Percentiles rank a stretch among this genome's conserved stretches.
Evolutionary conservation across 2,329 filamentous ascomycete genomes (phyloP).

Genomic region (Pyricularia sp.): DNA sequence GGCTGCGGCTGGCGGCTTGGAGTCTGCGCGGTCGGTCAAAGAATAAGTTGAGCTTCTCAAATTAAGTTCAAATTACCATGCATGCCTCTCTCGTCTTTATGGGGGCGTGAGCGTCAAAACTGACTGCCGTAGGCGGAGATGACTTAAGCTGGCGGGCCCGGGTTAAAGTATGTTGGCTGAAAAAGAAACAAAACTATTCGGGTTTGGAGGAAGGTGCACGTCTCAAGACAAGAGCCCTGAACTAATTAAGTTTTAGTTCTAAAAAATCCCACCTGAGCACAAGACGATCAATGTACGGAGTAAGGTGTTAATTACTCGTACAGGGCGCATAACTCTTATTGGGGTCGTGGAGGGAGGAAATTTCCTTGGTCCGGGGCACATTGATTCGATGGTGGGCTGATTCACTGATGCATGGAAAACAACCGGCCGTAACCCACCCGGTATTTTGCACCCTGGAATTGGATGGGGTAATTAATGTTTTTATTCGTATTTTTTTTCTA

Average conservation of each 20-base stretch:
- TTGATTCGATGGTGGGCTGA: not conserved
- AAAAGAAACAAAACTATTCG: not conserved
- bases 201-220: not conserved
- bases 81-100: not conserved
- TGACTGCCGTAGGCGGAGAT: not conserved
- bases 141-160: not conserved
- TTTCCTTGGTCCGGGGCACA: not conserved
- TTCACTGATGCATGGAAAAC: not conserved
- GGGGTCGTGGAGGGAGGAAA: not conserved
- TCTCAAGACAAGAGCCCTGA: not conserved
- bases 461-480: not conserved
- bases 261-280: not conserved
- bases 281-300: not conserved
- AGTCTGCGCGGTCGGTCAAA: not conserved
- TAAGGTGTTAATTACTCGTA: not conserved
- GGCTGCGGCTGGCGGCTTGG: not conserved
- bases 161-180: not conserved
- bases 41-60: not conserved
- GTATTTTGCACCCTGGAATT: not conserved
- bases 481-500: not conserved
- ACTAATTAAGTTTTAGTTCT: not conserved
- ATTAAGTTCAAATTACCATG: not conserved
- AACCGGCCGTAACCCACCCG: not conserved
- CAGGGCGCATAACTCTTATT: not conserved
- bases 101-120: not conserved